Conservation (phyloP, 345 rosid genomes). For the Ceriops decandra region DNA sequence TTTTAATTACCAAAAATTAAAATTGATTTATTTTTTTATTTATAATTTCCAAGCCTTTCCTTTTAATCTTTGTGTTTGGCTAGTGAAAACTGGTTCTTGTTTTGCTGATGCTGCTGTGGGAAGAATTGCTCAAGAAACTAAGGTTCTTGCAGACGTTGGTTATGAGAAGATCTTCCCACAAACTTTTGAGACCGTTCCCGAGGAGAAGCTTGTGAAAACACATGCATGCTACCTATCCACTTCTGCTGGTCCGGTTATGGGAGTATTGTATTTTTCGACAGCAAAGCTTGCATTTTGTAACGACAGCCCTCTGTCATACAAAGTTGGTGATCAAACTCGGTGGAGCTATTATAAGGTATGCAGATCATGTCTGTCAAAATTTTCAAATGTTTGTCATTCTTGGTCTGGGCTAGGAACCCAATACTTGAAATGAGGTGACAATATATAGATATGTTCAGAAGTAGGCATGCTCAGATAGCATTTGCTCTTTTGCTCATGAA, state of each 20-base stretch:
- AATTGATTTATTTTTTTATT: background rate
- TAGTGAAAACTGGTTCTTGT: conserved; percentile 93
- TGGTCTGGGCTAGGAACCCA: background rate
- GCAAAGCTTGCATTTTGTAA: conserved; percentile 82
- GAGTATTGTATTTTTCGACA: conserved; percentile 71
- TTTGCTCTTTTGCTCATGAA: no score
- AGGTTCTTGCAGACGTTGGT: conserved; percentile 94
- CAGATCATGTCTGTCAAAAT: background rate
- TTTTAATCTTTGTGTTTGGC: background rate
- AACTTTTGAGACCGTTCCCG: conserved; percentile 69
- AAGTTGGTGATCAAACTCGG: conserved; percentile 59
- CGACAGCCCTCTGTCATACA: conserved; percentile 77
- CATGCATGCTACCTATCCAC: conserved; percentile 92
- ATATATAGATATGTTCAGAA: background rate
- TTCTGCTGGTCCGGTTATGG: conserved; percentile 97
- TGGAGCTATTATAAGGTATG: conserved; percentile 92
- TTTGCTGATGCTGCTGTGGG: conserved; percentile 89
- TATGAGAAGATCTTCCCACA: conserved; percentile 80
- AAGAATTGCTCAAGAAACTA: conserved; percentile 86
- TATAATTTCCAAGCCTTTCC: background rate
- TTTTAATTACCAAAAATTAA: background rate
- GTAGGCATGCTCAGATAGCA: no score
- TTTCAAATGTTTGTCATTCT: background rate
- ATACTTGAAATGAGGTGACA: background rate
- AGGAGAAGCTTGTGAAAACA: conserved; percentile 70